Evolutionary conservation across 108 stramenopile species (phyloP).

Genomic region (Pseudonitzschia multiseries): DNA sequence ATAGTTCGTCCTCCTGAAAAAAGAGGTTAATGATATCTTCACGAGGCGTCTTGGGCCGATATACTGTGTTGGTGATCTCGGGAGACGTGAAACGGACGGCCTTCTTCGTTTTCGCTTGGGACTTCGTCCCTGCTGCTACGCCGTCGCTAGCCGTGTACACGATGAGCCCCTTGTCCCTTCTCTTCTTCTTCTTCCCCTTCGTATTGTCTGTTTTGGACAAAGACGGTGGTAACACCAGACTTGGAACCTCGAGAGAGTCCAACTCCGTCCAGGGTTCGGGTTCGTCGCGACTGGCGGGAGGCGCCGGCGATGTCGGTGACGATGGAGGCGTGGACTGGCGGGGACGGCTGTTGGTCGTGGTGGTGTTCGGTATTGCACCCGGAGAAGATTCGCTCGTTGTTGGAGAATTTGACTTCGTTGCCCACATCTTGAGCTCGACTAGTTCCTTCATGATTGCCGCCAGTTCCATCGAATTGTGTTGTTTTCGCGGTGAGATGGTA

Average conservation of each 20-base stretch:
- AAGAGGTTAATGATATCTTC: conserved; percentile 5
- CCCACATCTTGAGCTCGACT: background rate
- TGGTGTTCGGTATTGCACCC: no score
- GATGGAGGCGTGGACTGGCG: background rate
- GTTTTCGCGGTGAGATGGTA: background rate
- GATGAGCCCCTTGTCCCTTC: background rate
- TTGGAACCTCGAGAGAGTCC: no score
- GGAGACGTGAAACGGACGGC: background rate
- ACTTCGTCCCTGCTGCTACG: background rate
- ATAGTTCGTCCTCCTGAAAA: conserved; percentile 22
- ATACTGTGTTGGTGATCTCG: background rate
- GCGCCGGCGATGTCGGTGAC: background rate
- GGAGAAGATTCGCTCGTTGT: background rate
- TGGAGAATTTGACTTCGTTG: background rate
- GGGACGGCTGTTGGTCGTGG: background rate
- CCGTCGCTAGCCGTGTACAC: no score
- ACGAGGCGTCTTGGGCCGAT: conserved; percentile 8
- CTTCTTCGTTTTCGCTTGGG: conserved; percentile 11
- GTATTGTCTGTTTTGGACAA: background rate
- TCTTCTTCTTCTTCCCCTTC: background rate
- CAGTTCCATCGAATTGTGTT: background rate
- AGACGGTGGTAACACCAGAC: background rate
- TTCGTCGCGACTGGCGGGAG: no score
- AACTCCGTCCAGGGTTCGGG: no score
- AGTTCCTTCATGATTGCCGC: conserved; percentile 1